phyloP scores from a whole-genome alignment of 2,329 filamentous ascomycete genomes.

The Colletotrichum horii region DNA sequence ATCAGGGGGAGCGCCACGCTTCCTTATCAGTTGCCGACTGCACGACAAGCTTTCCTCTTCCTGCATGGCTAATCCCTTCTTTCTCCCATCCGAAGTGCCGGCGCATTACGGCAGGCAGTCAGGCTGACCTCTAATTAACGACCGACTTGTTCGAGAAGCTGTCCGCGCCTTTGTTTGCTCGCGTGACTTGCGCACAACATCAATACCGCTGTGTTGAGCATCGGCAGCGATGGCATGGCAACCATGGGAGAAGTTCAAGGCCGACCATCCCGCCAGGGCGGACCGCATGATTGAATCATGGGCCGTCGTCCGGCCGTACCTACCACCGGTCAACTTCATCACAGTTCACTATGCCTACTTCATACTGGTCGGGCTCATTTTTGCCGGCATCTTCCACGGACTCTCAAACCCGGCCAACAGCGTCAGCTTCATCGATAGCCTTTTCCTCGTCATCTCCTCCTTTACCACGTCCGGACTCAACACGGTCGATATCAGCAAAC shows the following conservation, averaged over 20 bases:
- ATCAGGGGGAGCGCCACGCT: constrained; percentile 1
- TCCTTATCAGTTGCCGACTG: background rate
- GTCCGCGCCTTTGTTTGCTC: background rate
- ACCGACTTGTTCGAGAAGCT: background rate
- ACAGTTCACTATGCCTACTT: constrained; percentile 74
- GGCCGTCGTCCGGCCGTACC: background rate
- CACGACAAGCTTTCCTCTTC: background rate
- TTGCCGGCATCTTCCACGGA: constrained; percentile 67
- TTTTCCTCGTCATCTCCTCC: constrained; percentile 72
- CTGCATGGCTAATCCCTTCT: background rate
- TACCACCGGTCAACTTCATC: constrained; percentile 62
- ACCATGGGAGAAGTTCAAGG: constrained; percentile 11
- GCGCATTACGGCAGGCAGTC: background rate
- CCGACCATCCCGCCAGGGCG: background rate
- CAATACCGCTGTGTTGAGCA: background rate
- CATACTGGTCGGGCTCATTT: constrained; percentile 56
- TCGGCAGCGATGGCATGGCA: constrained; percentile 3
- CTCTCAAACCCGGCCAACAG: constrained; percentile 55
- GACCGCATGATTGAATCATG: constrained; percentile 6
- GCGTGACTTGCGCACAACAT: background rate
- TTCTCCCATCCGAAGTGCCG: background rate
- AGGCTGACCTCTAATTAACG: background rate
- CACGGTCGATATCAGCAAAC: constrained; percentile 65
- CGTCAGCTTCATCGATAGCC: constrained; percentile 65
- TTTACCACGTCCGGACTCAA: constrained; percentile 73